phyloP scores from a whole-genome alignment of 129 eudicot genomes.

The Pseudognaphalium luteoalbum region DNA sequence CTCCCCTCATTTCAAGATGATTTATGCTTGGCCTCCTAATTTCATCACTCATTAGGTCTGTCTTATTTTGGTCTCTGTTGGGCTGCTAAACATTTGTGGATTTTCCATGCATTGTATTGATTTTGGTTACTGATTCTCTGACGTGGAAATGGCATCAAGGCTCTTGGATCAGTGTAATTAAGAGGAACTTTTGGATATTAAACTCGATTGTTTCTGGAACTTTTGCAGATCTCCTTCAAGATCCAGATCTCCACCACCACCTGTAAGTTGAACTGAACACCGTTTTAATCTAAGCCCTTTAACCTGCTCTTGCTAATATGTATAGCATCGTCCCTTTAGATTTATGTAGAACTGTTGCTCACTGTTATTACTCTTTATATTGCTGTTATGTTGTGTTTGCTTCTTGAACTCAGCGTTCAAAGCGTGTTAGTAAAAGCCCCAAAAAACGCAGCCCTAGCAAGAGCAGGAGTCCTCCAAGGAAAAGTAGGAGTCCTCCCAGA shows the following conservation, averaged over 20 bases:
- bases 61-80: not conserved
- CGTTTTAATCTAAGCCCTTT: not conserved
- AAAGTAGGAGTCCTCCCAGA: slow-evolving; percentile 54
- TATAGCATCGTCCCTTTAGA: not conserved
- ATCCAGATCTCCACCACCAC: slow-evolving; percentile 85
- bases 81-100: slow-evolving; percentile 42
- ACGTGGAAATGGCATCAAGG: slow-evolving; percentile 81
- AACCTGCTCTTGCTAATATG: not conserved
- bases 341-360: not conserved
- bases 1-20: not conserved
- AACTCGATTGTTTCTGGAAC: slow-evolving; percentile 90
- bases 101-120: slow-evolving; percentile 32
- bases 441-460: slow-evolving; percentile 67
- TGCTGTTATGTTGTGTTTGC: slow-evolving; percentile 22
- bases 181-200: slow-evolving; percentile 80
- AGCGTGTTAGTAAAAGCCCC: slow-evolving; percentile 69
- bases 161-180: slow-evolving; percentile 74
- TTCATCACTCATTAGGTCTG: not conserved
- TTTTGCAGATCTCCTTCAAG: slow-evolving; percentile 99
- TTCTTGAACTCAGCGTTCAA: slow-evolving; percentile 47
- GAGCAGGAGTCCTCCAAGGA: slow-evolving; percentile 35
- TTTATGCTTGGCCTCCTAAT: slow-evolving; percentile 3
- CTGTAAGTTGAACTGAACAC: slow-evolving; percentile 64
- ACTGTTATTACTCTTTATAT: slow-evolving; percentile 9
- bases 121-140: slow-evolving; percentile 56